phyloP scores from a whole-genome alignment of 352 stramenopile genomes.

The Phytophthora europaea region DNA sequence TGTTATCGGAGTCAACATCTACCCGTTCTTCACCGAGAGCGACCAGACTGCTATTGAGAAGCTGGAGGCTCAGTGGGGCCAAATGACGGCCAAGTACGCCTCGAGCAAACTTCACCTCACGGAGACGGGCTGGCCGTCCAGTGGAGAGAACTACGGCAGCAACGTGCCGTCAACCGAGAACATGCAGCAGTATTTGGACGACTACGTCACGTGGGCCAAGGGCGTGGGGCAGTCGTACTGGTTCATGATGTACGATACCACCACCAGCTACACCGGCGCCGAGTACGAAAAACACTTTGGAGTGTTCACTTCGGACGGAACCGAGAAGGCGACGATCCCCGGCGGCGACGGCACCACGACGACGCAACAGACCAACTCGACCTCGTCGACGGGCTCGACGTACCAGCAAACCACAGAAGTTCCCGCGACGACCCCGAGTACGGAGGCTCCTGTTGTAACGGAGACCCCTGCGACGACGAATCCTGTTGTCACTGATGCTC shows the following conservation, averaged over 20 bases:
- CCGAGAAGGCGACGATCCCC: conserved; percentile 53
- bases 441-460: background rate
- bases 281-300: conserved; percentile 77
- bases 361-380: conserved; percentile 20
- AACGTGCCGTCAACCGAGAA: conserved; percentile 53
- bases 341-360: conserved; percentile 1
- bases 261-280: conserved; percentile 44
- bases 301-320: conserved; percentile 46
- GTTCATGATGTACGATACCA: conserved; percentile 82
- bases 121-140: conserved; percentile 71
- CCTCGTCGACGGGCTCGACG: conserved; percentile 16
- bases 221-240: conserved; percentile 51
- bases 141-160: conserved; percentile 40
- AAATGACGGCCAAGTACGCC: conserved; percentile 57
- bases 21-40: conserved; percentile 73
- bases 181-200: conserved; percentile 54
- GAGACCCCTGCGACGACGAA: conserved; percentile 10
- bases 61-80: conserved; percentile 57
- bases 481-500: conserved; percentile 15
- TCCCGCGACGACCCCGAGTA: background rate
- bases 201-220: conserved; percentile 55
- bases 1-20: conserved; percentile 73
- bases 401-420: conserved; percentile 16
- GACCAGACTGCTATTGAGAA: conserved; percentile 53
- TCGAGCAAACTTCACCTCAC: conserved; percentile 56